Conservation (phyloP, 768 basidiomycete genomes). For the Sistotremastrum suecicum region DNA sequence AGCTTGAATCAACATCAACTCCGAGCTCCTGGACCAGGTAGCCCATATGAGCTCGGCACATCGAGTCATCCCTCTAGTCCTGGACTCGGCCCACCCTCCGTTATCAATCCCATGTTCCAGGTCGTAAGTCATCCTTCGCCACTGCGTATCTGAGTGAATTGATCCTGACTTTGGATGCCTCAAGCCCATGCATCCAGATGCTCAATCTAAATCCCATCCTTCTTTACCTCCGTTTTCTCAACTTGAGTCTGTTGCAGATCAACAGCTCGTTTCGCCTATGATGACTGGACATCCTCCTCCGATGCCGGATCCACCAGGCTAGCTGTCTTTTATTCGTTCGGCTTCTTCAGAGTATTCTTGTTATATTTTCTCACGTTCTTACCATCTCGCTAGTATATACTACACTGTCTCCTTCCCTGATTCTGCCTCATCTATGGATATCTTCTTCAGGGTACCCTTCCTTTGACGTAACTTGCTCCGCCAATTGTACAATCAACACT, state of each 20-base stretch:
- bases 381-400: conserved; percentile 7
- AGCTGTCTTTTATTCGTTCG: conserved; percentile 9
- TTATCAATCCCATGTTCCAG: conserved; percentile 81
- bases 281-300: not conserved
- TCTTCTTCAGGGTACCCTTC: no score
- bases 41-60: conserved; percentile 36
- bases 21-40: conserved; percentile 26
- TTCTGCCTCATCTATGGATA: no score
- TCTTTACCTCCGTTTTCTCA: conserved; percentile 67
- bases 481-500: no score
- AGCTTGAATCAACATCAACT: conserved; percentile 7
- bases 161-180: conserved; percentile 6
- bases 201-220: conserved; percentile 26
- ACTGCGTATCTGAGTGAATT: not conserved
- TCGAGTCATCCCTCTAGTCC: conserved; percentile 49
- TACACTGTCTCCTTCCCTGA: no score
- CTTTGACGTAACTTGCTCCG: no score
- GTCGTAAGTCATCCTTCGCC: conserved; percentile 44
- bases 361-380: conserved; percentile 14
- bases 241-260: conserved; percentile 72
- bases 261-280: conserved; percentile 18
- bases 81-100: conserved; percentile 45
- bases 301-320: conserved; percentile 6
- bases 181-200: conserved; percentile 16
- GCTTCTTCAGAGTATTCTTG: conserved; percentile 2